These are phyloP conservation scores for Elasticomyces elasticus DNA, from an alignment of 495 filamentous ascomycete genomes.

Conservation along the genomic window DNA sequence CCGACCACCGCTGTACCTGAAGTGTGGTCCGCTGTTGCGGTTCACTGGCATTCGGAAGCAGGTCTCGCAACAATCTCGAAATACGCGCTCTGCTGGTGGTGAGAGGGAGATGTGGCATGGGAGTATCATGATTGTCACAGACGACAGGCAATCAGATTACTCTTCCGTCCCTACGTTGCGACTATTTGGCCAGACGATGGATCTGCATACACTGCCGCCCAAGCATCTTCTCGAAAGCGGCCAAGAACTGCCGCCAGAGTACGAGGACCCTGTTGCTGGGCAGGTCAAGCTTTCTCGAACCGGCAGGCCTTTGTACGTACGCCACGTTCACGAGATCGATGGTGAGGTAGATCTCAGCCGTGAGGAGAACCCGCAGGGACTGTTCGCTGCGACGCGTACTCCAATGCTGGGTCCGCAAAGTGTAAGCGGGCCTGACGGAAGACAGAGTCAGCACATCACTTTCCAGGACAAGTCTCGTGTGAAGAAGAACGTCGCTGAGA, in stretches of 20 bases:
- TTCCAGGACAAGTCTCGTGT: conserved; percentile 24
- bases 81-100: conserved; percentile 22
- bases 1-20: conserved; percentile 71
- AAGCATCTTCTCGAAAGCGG: conserved; percentile 53
- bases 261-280: conserved; percentile 81
- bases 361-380: conserved; percentile 66
- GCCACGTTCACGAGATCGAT: conserved; percentile 70
- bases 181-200: conserved; percentile 76
- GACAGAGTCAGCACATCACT: conserved; percentile 14
- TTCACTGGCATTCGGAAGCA: conserved; percentile 73
- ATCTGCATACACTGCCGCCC: conserved; percentile 69
- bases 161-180: conserved; percentile 65
- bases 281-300: conserved; percentile 71
- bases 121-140: conserved; percentile 86
- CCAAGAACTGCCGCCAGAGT: conserved; percentile 59
- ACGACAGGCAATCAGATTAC: conserved; percentile 70
- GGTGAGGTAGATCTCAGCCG: conserved; percentile 63
- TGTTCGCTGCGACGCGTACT: conserved; percentile 42
- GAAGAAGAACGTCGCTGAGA: conserved; percentile 54
- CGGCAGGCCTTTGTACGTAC: conserved; percentile 71
- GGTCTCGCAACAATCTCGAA: conserved; percentile 17
- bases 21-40: conserved; percentile 79
- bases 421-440: neutral
- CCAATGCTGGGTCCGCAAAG: conserved; percentile 13
- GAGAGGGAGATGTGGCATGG: conserved; percentile 79